Evolutionary conservation across 108 stramenopile genomes (phyloP).

Genomic region (Fragilariopsis cylindrus): DNA sequence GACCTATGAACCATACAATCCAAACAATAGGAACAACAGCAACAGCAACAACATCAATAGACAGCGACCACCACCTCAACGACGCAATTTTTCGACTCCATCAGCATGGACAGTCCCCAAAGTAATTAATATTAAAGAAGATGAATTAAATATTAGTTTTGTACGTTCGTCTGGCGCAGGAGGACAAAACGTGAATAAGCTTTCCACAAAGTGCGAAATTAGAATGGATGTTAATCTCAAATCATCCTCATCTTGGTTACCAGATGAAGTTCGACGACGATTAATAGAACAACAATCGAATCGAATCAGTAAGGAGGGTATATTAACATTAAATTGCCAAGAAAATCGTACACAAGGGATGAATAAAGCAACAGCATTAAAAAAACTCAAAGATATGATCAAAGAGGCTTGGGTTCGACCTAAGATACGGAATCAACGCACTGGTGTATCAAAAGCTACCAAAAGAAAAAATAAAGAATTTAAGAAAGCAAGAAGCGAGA

Average conservation of each 20-base stretch:
- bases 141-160: slow-evolving; percentile 53
- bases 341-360: slow-evolving; percentile 86
- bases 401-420: slow-evolving; percentile 70
- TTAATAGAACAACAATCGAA: slow-evolving; percentile 69
- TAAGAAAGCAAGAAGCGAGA: slow-evolving; percentile 58
- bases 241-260: slow-evolving; percentile 68
- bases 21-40: slow-evolving; percentile 6
- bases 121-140: slow-evolving; percentile 65
- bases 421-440: slow-evolving; percentile 68
- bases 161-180: slow-evolving; percentile 75
- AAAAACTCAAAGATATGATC: slow-evolving; percentile 74
- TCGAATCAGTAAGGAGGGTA: slow-evolving; percentile 86
- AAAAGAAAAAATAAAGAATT: slow-evolving; percentile 67
- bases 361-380: slow-evolving; percentile 78
- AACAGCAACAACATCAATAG: slow-evolving; percentile 15
- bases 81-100: slow-evolving; percentile 37
- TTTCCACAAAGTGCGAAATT: slow-evolving; percentile 87
- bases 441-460: slow-evolving; percentile 55
- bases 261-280: slow-evolving; percentile 76
- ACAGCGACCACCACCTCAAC: slow-evolving; percentile 12
- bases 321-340: slow-evolving; percentile 66
- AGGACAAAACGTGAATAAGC: slow-evolving; percentile 96
- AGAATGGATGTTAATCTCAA: slow-evolving; percentile 64
- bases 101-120: slow-evolving; percentile 65
- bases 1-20: slow-evolving; percentile 51